Conservation (phyloP, 805 yeast genomes). For the Candida sanyiensis region DNA sequence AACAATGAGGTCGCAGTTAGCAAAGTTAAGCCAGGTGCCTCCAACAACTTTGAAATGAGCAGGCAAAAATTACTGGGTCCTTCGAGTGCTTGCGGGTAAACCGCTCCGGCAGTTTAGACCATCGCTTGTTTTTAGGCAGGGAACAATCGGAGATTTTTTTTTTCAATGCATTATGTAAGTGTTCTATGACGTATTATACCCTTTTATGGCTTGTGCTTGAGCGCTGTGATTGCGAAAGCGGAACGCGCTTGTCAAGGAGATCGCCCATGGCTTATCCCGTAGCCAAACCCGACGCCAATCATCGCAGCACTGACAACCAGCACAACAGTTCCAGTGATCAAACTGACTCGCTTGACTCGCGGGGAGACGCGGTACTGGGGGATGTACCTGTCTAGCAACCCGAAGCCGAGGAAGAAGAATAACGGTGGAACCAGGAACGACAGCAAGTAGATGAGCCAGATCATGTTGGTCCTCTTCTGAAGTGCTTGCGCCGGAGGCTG, state of each 20-base stretch:
- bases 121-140: too few relatives aligned
- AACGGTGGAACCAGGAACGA: constrained; percentile 25
- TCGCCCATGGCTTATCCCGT: constrained; percentile 10
- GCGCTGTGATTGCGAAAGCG: neutral
- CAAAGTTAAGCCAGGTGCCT: too few relatives aligned
- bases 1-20: too few relatives aligned
- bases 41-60: too few relatives aligned
- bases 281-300: constrained; percentile 41
- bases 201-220: neutral
- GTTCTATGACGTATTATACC: too few relatives aligned
- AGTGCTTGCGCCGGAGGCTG: constrained; percentile 4
- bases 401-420: constrained; percentile 26
- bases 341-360: constrained; percentile 15
- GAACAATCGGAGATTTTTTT: too few relatives aligned
- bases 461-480: neutral
- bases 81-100: too few relatives aligned
- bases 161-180: neutral
- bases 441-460: constrained; percentile 15
- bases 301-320: constrained; percentile 30
- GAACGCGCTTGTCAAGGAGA: too few relatives aligned
- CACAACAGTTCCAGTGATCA: constrained; percentile 17
- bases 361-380: constrained; percentile 8
- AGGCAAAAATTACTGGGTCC: too few relatives aligned
- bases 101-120: too few relatives aligned
- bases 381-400: constrained; percentile 18